Conservation (phyloP, 177 flowering plant genomes). For the Tripterygium wilfordii region DNA sequence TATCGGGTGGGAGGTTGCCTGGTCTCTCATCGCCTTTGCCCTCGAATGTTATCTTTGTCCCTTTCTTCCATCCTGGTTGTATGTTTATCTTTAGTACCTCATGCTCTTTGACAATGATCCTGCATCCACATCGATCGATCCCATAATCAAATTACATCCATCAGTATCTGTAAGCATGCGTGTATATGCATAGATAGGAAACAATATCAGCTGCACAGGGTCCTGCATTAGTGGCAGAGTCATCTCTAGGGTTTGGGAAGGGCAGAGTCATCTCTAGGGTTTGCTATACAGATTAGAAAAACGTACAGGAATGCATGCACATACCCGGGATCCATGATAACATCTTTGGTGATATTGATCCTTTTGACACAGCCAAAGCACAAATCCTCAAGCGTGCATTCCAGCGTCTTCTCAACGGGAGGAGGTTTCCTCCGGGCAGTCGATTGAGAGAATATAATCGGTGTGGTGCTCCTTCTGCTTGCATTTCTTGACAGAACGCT, state of each 20-base stretch:
- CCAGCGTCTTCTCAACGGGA: conserved; percentile 45
- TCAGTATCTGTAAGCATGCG: too few relatives aligned
- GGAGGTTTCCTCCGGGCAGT: conserved; percentile 30
- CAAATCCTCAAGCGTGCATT: conserved; percentile 70
- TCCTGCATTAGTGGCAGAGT: too few relatives aligned
- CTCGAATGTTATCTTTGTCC: conserved; percentile 66
- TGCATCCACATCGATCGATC: conserved; percentile 6
- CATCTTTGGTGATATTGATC: conserved; percentile 49
- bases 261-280: not conserved
- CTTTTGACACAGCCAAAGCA: conserved; percentile 58
- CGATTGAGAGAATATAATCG: conserved; percentile 44
- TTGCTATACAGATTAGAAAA: not conserved
- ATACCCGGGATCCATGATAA: conserved; percentile 43
- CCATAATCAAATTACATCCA: not conserved
- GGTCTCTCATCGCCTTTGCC: conserved; percentile 65
- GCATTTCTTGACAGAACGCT: conserved; percentile 13
- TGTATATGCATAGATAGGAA: too few relatives aligned
- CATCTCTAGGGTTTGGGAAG: not conserved
- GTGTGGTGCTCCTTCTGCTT: conserved; percentile 25
- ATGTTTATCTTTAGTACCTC: conserved; percentile 50
- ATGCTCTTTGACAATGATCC: conserved; percentile 45
- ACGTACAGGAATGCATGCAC: conserved; percentile 1
- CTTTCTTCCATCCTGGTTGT: conserved; percentile 73
- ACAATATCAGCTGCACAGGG: too few relatives aligned
- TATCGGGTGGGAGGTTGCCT: conserved; percentile 53